Conservation (phyloP, 257 asterid species). For the Osmanthus fragrans region DNA sequence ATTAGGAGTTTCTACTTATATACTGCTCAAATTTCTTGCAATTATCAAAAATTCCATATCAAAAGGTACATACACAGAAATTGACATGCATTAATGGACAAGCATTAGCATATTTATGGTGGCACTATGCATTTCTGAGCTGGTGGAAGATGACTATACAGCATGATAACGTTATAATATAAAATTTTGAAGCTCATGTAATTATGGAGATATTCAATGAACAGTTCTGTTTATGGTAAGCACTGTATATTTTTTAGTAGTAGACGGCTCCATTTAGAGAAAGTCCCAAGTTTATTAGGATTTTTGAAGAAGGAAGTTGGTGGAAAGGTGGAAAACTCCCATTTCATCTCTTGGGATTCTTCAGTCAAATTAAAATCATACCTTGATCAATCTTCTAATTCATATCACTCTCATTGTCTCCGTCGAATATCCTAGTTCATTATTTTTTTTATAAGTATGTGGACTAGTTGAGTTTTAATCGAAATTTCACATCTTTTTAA, state of each 20-base stretch:
- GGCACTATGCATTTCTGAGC: conserved; percentile 5
- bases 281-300: not conserved
- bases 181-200: conserved; percentile 11
- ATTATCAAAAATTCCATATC: not conserved
- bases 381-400: not conserved
- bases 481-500: too few relatives aligned
- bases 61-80: not conserved
- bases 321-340: not conserved
- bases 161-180: conserved; percentile 4
- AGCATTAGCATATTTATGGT: not conserved
- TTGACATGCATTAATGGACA: not conserved
- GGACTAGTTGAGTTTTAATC: not conserved
- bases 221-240: conserved; percentile 16
- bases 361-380: not conserved
- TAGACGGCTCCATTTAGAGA: conserved; percentile 17
- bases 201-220: conserved; percentile 20
- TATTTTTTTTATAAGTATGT: not conserved
- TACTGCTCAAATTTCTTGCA: not conserved
- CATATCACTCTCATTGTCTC: not conserved
- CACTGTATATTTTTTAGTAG: conserved; percentile 8
- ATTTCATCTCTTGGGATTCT: not conserved
- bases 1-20: not conserved
- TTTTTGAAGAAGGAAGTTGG: conserved; percentile 13
- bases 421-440: not conserved
- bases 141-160: conserved; percentile 24